Evolutionary conservation across 108 stramenopile genomes (phyloP), one percentile per base, ranked within the genome.

Genomic region (Pelagomonas calceolata): DNA sequence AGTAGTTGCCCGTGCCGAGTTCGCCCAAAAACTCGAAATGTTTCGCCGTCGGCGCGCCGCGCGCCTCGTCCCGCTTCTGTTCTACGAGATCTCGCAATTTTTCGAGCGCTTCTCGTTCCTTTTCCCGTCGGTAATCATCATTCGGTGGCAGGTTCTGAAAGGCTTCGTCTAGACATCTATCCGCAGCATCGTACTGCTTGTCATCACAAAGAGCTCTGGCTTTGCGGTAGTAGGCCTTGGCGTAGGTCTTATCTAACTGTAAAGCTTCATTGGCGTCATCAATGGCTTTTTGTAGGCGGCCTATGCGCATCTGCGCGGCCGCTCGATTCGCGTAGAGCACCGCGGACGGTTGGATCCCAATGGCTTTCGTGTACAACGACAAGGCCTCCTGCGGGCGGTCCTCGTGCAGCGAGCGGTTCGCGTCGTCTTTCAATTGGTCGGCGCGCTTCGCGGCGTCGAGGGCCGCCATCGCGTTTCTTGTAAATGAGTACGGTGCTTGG

Each of bases 1-100:
- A 84, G 82, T 93, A 97, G 77, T 97, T 97, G 16, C 96, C 96
- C 7, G 34, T 66, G 31, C 84, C 84, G 32, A 85, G 65, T 43
- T 73, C 72, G 33, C 83, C 78, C 51, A 88, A 87, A 17, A 93
- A 72, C 18, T 85, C 84, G 65, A 82, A 73, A 51, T 85, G 74
- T 51, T 81, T 78, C 75, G 65, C 35, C 9, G 34, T 21, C 30
- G 70, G 70, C 26, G 30, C 9, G 17, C 70, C 34, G 34, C 45
- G 39, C 5, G 66, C 64, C 31, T 65, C 36, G 36, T 72, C 69
- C 67, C 78, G 79, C 73, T 78, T 75, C 30, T 78, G 68, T 71
- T 36, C 72, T 29, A 79, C 71, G 35, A 37, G 51, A 3, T 67
- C 64, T 16, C 78, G 65, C 4, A 90, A 70, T 36, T 88, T 86